Percentiles rank a stretch among this genome's conserved stretches.
Conservation (phyloP, 352 stramenopile genomes). For the Globisporangium orthogonon region DNA sequence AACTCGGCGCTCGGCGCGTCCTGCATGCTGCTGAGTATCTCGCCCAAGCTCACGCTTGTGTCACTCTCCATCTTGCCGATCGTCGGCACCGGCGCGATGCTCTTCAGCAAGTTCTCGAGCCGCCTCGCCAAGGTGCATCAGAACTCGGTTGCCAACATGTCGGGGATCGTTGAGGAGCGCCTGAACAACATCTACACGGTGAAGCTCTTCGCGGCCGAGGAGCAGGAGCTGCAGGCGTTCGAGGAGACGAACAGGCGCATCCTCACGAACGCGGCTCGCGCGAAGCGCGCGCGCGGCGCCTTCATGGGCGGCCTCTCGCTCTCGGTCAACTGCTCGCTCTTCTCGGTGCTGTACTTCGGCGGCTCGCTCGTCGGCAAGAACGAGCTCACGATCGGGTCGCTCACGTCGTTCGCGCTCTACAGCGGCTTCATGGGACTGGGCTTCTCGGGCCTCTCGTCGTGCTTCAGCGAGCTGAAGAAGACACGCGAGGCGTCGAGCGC, state of each 20-base stretch:
- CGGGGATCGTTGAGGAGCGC: slow-evolving; percentile 77
- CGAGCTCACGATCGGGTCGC: slow-evolving; percentile 85
- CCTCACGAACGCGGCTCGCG: slow-evolving; percentile 54
- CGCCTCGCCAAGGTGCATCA: slow-evolving; percentile 71
- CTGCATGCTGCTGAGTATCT: slow-evolving; percentile 86
- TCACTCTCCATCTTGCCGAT: slow-evolving; percentile 80
- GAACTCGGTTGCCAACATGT: slow-evolving; percentile 70
- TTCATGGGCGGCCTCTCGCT: slow-evolving; percentile 88
- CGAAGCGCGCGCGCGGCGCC: slow-evolving; percentile 77
- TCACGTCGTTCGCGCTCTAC: slow-evolving; percentile 90
- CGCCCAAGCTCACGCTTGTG: slow-evolving; percentile 85
- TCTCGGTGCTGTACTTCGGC: slow-evolving; percentile 88
- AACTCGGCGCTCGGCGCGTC: slow-evolving; percentile 87
- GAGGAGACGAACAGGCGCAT: slow-evolving; percentile 62
- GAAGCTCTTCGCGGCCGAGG: slow-evolving; percentile 82
- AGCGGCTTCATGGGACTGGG: slow-evolving; percentile 88
- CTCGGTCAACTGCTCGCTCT: slow-evolving; percentile 86
- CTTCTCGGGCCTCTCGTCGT: slow-evolving; percentile 85
- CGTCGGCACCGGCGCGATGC: slow-evolving; percentile 69
- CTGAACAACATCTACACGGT: slow-evolving; percentile 89
- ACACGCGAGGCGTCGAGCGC: slow-evolving; percentile 65
- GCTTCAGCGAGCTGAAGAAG: slow-evolving; percentile 70
- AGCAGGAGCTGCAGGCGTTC: slow-evolving; percentile 58
- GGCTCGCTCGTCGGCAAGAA: slow-evolving; percentile 79
- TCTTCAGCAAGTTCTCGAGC: slow-evolving; percentile 83